Evolutionary conservation across 2,329 filamentous ascomycete species (phyloP), one percentile per base, ranked within the genome.

Genomic region (Colletotrichum echinochloae): DNA sequence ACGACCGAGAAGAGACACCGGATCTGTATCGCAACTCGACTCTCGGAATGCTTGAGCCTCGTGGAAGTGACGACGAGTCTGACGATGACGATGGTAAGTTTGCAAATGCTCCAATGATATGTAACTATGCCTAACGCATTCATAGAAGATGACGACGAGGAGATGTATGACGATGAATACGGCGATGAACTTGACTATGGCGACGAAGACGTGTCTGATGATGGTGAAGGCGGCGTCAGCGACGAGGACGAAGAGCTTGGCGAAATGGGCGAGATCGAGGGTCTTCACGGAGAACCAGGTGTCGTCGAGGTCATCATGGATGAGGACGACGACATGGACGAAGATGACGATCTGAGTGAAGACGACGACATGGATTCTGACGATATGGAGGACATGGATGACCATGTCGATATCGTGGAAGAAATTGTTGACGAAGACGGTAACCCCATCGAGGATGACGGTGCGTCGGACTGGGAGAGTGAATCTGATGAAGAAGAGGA

Each of bases 21-120:
- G 96, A 99, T 81, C 87, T 99, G 26, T 98, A 98, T 83, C 92
- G 97, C 63, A 97, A 98, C 80, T 98, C 96, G 2, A 94, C 97
- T 1, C 85, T 99, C 28, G 95, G 96, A 60, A 97, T 98, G 90
- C 91, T 98, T 63, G 96, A 98, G 79, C 91, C 93, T 74, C 89
- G 91, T 60, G 89, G 92, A 68, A 92, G 94, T 71, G 91, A 93
- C 71, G 94, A 95, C 73, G 94, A 94, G 60, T 94, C 93, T 41
- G 92, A 94, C 39, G 91, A 90, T 20, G 91, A 91, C 70, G 90
- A 93, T 68, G 91, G 85, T 86, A 80, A 71, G 79, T 73, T 33
- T 11, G 39, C 52, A 16, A 33, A 26, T 8, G 35, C 12, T 1
- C 14, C 18, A 5, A 9, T 3, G 44, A 46, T 18, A 26, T 16